Evolutionary conservation across 2,329 filamentous ascomycete genomes (phyloP), one percentile per base, ranked within the genome.

Genomic region (Hortaea sp.): DNA sequence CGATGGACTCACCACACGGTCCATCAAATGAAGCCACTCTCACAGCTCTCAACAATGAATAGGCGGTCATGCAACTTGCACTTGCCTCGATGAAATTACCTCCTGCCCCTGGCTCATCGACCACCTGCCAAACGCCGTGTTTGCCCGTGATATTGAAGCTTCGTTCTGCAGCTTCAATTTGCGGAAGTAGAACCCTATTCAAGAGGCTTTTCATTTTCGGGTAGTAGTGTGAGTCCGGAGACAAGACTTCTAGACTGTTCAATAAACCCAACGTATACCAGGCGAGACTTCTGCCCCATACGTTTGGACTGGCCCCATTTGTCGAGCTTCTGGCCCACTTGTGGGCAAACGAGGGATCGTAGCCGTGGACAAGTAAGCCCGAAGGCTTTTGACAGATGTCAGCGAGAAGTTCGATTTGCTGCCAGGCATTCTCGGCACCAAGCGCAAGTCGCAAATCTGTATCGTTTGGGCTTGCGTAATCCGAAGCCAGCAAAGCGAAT

Each of bases 71-170:
- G 2, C 73, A 73, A 7, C 71, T 74, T 7, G 70, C 75, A 44
- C 75, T 79, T 30, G 73, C 75, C 65, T 82, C 78, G 35, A 82
- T 68, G 55, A 79, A 82, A 56, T 82, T 82, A 0, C 72, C 74
- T 30, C 67, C 60, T 54, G 1, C 68, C 5, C 53, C 69, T 0
- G 70, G 68, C 35, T 71, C 68, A 48, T 69, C 70, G 63, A 81
- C 71, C 37, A 81, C 63, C 50, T 78, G 66, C 73, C 76, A 80
- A 71, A 78, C 81, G 2, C 69, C 76, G 0, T 56, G 52, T 2
- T 27, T 39, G 11, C 52, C 54, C 6, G 48, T 53, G 9, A 46
- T 31, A 5, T 39, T 42, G 6, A 53, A 42, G 34, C 51, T 52
- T 5, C 45, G 47, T 6, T 75, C 73, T 1, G 57, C 63, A 0